Evolutionary conservation across 768 basidiomycete genomes (phyloP), one percentile per base, ranked within the genome.

Genomic region (Plicaturopsis crispa): DNA sequence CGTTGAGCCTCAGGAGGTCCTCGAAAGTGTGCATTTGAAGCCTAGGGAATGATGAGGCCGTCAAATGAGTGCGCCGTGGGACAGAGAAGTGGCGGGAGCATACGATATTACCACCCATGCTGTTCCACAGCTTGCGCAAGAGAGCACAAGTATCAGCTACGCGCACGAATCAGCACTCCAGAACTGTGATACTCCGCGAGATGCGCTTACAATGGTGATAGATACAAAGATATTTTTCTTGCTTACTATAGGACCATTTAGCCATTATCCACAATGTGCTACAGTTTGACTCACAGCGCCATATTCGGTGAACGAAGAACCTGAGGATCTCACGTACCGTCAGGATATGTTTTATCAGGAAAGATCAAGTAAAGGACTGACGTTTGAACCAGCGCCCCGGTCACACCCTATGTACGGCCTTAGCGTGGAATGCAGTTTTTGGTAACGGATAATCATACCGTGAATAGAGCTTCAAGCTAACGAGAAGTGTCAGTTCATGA

Each of bases 91-190:
- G 7, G 7, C 16, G 7, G 8, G 10, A 22, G 31, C 42, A 35
- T 6, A 40, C 43, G 43, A 34, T 31, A 44, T 35, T 12, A 44
- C 36, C 6, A 44, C 38, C 43, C 43, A 44, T 19, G 38, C 43
- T 44, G 22, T 2, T 26, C 12, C 33, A 41, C 13, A 22, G 18
- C 24, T 33, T 21, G 14, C 10, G 4, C 30, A 20, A 32, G 5
- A 35, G 6, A 22, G 5, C 24, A 18, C 12, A 17, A 6, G 16
- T n/a, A n/a, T n/a, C n/a, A n/a, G n/a, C n/a, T n/a, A n/a, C n/a
- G n/a, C n/a, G n/a, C n/a, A n/a, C n/a, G n/a, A n/a, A n/a, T n/a
- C n/a, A n/a, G n/a, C n/a, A n/a, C n/a, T n/a, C n/a, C n/a, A n/a
- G n/a, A n/a, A n/a, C n/a, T n/a, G n/a, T n/a, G n/a, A n/a, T n/a